Conservation (phyloP, 495 filamentous ascomycete species). For the Emericellopsis terricola region DNA sequence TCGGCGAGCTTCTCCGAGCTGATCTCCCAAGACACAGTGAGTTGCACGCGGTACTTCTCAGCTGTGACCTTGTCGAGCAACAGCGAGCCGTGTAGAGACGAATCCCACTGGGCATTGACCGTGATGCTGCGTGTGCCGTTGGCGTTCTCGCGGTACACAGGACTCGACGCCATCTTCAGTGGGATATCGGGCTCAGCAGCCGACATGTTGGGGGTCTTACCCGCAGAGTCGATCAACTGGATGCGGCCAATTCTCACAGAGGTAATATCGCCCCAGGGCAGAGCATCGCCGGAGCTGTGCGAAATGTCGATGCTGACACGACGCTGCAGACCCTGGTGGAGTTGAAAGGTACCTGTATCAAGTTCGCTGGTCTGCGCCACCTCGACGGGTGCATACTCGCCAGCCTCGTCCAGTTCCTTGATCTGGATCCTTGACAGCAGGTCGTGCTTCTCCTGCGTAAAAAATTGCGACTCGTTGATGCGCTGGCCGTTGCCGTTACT, state of each 20-base stretch:
- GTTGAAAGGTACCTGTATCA: conserved; percentile 76
- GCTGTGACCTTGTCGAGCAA: conserved; percentile 78
- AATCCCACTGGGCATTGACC: conserved; percentile 87
- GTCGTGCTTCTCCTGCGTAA: conserved; percentile 83
- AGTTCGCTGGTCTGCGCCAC: conserved; percentile 68
- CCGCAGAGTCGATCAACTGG: conserved; percentile 64
- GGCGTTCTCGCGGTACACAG: conserved; percentile 59
- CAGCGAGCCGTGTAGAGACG: conserved; percentile 75
- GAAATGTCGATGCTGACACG: conserved; percentile 71
- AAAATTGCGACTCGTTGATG: conserved; percentile 82
- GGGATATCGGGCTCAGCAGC: conserved; percentile 52
- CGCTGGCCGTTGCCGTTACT: conserved; percentile 50
- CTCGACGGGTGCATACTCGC: conserved; percentile 83
- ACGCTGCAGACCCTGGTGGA: conserved; percentile 89
- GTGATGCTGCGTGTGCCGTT: conserved; percentile 86
- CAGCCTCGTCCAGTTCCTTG: conserved; percentile 75
- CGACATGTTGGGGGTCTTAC: conserved; percentile 65
- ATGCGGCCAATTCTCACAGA: conserved; percentile 62
- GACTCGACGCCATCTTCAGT: conserved; percentile 57
- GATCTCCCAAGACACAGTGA: conserved; percentile 71
- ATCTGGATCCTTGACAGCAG: conserved; percentile 76
- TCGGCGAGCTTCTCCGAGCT: conserved; percentile 58
- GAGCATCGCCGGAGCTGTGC: conserved; percentile 70
- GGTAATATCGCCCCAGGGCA: conserved; percentile 71
- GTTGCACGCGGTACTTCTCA: conserved; percentile 80